phyloP scores from a whole-genome alignment of 2,329 filamentous ascomycete genomes.

The Periconia digitata region DNA sequence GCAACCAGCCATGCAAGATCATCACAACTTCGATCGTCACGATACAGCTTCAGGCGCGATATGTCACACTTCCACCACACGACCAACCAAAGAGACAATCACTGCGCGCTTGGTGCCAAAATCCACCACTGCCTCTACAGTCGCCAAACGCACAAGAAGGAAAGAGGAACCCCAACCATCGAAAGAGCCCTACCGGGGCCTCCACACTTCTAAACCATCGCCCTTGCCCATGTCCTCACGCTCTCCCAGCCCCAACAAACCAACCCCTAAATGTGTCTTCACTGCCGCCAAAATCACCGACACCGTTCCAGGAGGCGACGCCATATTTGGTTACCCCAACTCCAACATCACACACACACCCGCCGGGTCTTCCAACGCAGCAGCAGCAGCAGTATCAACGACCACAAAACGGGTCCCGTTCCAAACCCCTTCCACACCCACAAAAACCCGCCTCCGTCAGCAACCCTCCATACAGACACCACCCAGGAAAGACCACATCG shows the following conservation, averaged over 20 bases:
- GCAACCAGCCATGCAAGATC: slow-evolving; percentile 5
- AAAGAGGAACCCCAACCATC: slow-evolving; percentile 5
- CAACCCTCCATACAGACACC: neutral
- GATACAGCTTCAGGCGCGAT: slow-evolving; percentile 12
- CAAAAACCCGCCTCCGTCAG: neutral
- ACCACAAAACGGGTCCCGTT: neutral
- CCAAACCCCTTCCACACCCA: neutral
- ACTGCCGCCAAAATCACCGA: slow-evolving; percentile 23
- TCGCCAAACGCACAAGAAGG: neutral
- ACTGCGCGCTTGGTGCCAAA: slow-evolving; percentile 25
- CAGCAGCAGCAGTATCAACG: slow-evolving; percentile 7
- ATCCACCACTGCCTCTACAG: neutral
- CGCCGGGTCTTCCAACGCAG: slow-evolving; percentile 7
- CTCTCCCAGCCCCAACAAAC: slow-evolving; percentile 23
- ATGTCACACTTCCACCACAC: slow-evolving; percentile 5
- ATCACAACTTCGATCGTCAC: slow-evolving; percentile 5
- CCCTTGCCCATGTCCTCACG: slow-evolving; percentile 14
- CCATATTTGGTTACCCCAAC: slow-evolving; percentile 25
- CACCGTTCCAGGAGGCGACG: slow-evolving; percentile 12
- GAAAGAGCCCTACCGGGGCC: slow-evolving; percentile 16
- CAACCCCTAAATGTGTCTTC: slow-evolving; percentile 22
- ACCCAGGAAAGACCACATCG: slow-evolving; percentile 1
- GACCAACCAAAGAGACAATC: slow-evolving; percentile 13
- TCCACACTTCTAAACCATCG: slow-evolving; percentile 16
- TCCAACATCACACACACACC: slow-evolving; percentile 15